Conservation (phyloP, 148 eudicot genomes). For the Arbutus unedo region DNA sequence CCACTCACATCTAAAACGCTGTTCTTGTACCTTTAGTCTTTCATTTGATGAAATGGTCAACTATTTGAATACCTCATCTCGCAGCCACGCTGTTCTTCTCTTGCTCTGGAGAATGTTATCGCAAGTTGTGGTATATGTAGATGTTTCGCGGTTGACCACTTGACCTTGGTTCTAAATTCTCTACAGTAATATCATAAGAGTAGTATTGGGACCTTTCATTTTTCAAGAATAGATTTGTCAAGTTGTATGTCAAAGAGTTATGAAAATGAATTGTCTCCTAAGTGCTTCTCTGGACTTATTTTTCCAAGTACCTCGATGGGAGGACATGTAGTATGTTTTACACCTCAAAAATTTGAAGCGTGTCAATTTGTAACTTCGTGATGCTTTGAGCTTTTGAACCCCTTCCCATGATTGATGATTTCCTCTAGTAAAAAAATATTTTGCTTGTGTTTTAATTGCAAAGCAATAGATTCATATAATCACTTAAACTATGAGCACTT, state of each 20-base stretch:
- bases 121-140: background rate
- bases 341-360: background rate
- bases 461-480: background rate
- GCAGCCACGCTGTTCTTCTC: background rate
- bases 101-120: background rate
- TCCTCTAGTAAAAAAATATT: background rate
- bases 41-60: conserved; percentile 4
- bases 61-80: background rate
- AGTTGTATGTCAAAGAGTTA: background rate
- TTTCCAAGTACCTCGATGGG: background rate
- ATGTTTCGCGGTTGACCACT: no score
- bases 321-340: background rate
- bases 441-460: background rate
- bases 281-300: background rate
- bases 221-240: background rate
- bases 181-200: background rate
- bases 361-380: background rate
- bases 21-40: background rate
- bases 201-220: background rate
- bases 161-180: no score
- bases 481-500: background rate
- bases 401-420: background rate
- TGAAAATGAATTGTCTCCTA: background rate
- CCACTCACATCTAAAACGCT: background rate
- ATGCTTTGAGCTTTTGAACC: background rate